These are phyloP conservation scores for Xylariaceae sp. DNA, from an alignment of 2,329 filamentous ascomycete species.

Conservation along the genomic window DNA sequence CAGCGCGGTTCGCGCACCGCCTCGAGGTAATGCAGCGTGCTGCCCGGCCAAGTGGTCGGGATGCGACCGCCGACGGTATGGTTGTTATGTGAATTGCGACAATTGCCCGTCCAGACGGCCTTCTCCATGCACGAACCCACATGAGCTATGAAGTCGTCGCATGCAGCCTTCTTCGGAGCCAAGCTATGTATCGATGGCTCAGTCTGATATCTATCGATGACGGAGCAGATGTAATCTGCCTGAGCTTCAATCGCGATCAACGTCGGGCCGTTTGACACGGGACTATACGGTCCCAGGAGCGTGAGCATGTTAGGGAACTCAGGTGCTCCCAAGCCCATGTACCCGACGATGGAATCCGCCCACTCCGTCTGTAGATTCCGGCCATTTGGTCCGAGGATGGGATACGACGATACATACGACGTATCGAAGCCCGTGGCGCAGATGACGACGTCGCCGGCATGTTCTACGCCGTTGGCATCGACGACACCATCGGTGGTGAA, in stretches of 20 bases:
- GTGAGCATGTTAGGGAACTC: conserved; percentile 31
- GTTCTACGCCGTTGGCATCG: conserved; percentile 26
- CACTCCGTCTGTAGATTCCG: conserved; percentile 27
- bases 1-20: conserved; percentile 39
- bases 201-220: conserved; percentile 46
- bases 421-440: conserved; percentile 24
- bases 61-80: conserved; percentile 39
- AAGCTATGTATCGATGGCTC: conserved; percentile 29
- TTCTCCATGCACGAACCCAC: conserved; percentile 41
- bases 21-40: conserved; percentile 46
- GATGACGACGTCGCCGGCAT: conserved; percentile 31
- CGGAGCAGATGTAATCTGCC: conserved; percentile 45
- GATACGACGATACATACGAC: conserved; percentile 30
- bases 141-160: conserved; percentile 38
- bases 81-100: conserved; percentile 46
- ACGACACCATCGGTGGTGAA: conserved; percentile 24
- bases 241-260: conserved; percentile 38
- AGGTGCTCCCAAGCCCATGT: conserved; percentile 30
- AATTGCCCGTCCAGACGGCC: conserved; percentile 42
- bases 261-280: conserved; percentile 35
- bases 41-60: conserved; percentile 42
- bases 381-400: conserved; percentile 38
- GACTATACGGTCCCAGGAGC: conserved; percentile 39
- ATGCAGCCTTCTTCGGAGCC: not conserved
- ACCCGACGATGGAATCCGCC: conserved; percentile 25